phyloP scores from a whole-genome alignment of 169 alveolate genomes.

The Cryptosporidium muris region DNA sequence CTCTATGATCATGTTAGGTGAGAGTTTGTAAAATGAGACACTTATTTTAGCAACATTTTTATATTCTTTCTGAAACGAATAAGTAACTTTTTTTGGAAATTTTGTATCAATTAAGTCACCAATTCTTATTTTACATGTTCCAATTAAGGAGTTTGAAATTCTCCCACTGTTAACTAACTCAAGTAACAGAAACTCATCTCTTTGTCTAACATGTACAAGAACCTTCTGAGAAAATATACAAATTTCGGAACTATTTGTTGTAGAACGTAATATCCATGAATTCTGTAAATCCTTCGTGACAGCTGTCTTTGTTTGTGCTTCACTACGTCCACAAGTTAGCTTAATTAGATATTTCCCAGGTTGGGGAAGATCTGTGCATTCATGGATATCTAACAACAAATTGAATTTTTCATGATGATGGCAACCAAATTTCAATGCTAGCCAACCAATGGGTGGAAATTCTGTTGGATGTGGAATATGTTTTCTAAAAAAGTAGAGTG shows the following conservation, averaged over 20 bases:
- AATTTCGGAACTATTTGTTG: not conserved
- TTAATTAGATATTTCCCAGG: constrained; percentile 56
- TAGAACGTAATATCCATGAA: not conserved
- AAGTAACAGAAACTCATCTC: constrained; percentile 47
- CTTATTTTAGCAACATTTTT: constrained; percentile 27
- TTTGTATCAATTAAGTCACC: constrained; percentile 63
- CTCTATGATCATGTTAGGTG: constrained; percentile 40
- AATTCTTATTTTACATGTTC: constrained; percentile 47
- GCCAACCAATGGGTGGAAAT: constrained; percentile 55
- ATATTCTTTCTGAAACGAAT: constrained; percentile 29
- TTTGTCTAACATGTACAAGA: constrained; percentile 56
- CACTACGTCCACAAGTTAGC: constrained; percentile 41
- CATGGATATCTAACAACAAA: constrained; percentile 33
- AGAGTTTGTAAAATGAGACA: constrained; percentile 53
- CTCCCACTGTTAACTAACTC: constrained; percentile 54
- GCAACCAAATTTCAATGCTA: constrained; percentile 33
- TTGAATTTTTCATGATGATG: constrained; percentile 61
- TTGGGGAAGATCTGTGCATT: constrained; percentile 15
- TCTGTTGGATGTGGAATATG: constrained; percentile 63
- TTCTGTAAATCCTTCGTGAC: too few species aligned
- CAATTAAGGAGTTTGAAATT: constrained; percentile 34
- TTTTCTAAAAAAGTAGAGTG: constrained; percentile 27
- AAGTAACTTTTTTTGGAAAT: constrained; percentile 65
- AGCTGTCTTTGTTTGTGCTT: constrained; percentile 8
- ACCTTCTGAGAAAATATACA: constrained; percentile 29